Percentiles rank a stretch among this genome's conserved stretches.
phyloP scores from a whole-genome alignment of 2,329 filamentous ascomycete genomes.

The Botryotinia calthae region DNA sequence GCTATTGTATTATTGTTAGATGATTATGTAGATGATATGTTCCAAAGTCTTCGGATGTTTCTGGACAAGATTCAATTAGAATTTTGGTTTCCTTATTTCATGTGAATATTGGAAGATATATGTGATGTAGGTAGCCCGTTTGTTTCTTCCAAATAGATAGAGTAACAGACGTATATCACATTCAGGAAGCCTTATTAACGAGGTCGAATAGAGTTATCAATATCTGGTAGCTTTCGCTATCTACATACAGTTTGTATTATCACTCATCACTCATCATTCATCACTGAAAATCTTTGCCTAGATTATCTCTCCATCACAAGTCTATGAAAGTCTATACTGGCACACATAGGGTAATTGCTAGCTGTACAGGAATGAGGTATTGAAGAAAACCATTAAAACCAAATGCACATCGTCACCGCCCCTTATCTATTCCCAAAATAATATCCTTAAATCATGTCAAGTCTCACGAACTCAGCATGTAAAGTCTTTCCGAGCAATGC shows the following conservation, averaged over 20 bases:
- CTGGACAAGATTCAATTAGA: background rate
- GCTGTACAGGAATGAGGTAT: slow-evolving; percentile 40
- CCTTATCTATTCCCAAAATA: slow-evolving; percentile 32
- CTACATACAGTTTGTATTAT: background rate
- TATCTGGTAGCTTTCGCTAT: background rate
- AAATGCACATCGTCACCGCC: slow-evolving; percentile 32
- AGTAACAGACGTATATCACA: background rate
- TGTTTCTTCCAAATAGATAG: background rate
- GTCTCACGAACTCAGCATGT: slow-evolving; percentile 92
- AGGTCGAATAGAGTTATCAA: background rate
- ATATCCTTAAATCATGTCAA: slow-evolving; percentile 75
- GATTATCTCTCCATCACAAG: slow-evolving; percentile 16
- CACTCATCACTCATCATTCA: background rate
- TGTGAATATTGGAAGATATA: background rate
- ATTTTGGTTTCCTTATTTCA: background rate
- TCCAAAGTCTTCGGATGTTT: background rate
- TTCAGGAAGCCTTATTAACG: background rate
- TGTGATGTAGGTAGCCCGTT: background rate
- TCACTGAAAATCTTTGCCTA: background rate
- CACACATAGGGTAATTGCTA: slow-evolving; percentile 35
- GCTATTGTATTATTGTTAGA: background rate
- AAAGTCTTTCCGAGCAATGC: slow-evolving; percentile 90
- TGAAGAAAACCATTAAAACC: slow-evolving; percentile 32
- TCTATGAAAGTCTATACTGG: slow-evolving; percentile 22
- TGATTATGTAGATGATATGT: slow-evolving; percentile 1